phyloP scores from a whole-genome alignment of 2,329 filamentous ascomycete genomes.

The Cordyceps farinosa region DNA sequence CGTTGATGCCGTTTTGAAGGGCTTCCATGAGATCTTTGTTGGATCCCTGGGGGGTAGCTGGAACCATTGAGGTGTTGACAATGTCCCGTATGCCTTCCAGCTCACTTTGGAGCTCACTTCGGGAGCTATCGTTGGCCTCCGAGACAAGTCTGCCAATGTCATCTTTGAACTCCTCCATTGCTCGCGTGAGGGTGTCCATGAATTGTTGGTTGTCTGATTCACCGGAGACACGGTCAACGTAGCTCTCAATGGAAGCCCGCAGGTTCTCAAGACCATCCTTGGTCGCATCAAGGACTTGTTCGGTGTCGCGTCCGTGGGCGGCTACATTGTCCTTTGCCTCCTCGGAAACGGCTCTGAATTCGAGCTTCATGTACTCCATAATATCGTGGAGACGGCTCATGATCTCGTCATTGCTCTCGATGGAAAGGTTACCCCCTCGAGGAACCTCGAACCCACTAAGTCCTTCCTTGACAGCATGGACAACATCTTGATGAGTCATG shows the following conservation, averaged over 20 bases:
- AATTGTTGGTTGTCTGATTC: slow-evolving; percentile 73
- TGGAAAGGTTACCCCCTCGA: slow-evolving; percentile 37
- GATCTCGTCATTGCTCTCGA: slow-evolving; percentile 47
- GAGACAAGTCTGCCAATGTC: slow-evolving; percentile 63
- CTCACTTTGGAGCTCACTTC: slow-evolving; percentile 74
- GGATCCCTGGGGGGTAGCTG: slow-evolving; percentile 47
- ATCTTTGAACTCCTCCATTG: slow-evolving; percentile 63
- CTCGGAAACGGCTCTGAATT: slow-evolving; percentile 58
- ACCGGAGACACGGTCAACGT: slow-evolving; percentile 70
- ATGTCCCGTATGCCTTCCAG: slow-evolving; percentile 78
- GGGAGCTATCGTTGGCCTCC: slow-evolving; percentile 46
- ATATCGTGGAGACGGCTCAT: slow-evolving; percentile 61
- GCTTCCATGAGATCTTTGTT: slow-evolving; percentile 68
- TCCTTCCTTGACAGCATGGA: slow-evolving; percentile 61
- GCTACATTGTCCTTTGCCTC: slow-evolving; percentile 75
- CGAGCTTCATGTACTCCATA: slow-evolving; percentile 54
- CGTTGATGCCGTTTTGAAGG: slow-evolving; percentile 68
- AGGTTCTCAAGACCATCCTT: slow-evolving; percentile 84
- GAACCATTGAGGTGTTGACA: slow-evolving; percentile 66
- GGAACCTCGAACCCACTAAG: slow-evolving; percentile 50
- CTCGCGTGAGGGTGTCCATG: slow-evolving; percentile 62
- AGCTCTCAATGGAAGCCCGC: slow-evolving; percentile 73
- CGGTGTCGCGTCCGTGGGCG: slow-evolving; percentile 75
- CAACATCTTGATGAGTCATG: slow-evolving; percentile 58
- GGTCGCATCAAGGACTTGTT: slow-evolving; percentile 82